Conservation (phyloP, 1,284 basidiomycete species). For the Fistulina hepatica region DNA sequence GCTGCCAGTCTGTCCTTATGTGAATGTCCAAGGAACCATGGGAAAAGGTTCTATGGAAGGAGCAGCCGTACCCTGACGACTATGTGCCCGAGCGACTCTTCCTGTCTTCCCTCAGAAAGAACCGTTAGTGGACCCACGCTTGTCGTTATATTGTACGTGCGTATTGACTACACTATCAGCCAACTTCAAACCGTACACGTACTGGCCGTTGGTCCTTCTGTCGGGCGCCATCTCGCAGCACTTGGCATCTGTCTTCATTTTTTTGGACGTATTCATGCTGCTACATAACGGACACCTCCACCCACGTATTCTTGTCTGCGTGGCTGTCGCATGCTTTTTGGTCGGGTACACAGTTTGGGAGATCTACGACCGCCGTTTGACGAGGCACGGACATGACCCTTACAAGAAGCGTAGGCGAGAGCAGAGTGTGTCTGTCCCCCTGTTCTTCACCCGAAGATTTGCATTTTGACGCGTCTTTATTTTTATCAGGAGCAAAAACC, state of each 20-base stretch:
- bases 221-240: conserved; percentile 82
- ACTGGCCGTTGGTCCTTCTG: conserved; percentile 60
- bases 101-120: conserved; percentile 64
- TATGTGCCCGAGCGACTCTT: conserved; percentile 75
- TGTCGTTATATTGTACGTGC: conserved; percentile 9
- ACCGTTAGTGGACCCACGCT: conserved; percentile 44
- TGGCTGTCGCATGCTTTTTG: conserved; percentile 49
- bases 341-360: conserved; percentile 56
- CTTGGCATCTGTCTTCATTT: conserved; percentile 69
- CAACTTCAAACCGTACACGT: conserved; percentile 66
- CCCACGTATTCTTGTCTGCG: conserved; percentile 59
- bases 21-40: conserved; percentile 31
- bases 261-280: conserved; percentile 70
- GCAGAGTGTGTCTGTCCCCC: conserved; percentile 27
- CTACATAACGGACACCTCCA: conserved; percentile 57
- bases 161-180: conserved; percentile 32
- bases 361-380: conserved; percentile 33
- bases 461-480: conserved; percentile 4
- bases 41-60: conserved; percentile 82
- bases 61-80: conserved; percentile 73
- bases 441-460: not conserved
- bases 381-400: no score
- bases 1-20: no score
- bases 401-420: conserved; percentile 15
- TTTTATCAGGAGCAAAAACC: conserved; percentile 11